Conservation (phyloP, 2,329 filamentous ascomycete genomes). For the Thielaviopsis punctulata region DNA sequence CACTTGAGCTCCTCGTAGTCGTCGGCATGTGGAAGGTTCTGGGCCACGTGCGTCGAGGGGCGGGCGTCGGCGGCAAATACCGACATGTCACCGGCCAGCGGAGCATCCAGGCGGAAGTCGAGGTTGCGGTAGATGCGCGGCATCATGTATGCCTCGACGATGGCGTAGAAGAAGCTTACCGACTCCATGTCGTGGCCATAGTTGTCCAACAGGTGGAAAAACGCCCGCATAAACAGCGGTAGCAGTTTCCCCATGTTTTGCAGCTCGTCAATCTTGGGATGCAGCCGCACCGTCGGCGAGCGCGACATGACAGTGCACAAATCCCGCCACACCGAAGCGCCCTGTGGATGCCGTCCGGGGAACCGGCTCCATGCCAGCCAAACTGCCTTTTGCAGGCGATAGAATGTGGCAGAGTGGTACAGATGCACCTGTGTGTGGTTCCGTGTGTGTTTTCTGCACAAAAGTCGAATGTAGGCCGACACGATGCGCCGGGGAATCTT, state of each 20-base stretch:
- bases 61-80: constrained; percentile 2
- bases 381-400: constrained; percentile 10
- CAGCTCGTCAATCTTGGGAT: constrained; percentile 5
- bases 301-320: constrained; percentile 1
- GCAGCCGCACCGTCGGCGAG: constrained; percentile 7
- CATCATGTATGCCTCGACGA: constrained; percentile 9
- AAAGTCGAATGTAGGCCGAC: constrained; percentile 9
- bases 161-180: neutral
- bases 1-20: constrained; percentile 4
- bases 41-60: neutral
- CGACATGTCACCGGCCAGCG: neutral
- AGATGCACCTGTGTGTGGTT: constrained; percentile 2
- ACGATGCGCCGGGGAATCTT: constrained; percentile 11
- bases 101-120: neutral
- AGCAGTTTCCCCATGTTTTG: constrained; percentile 3
- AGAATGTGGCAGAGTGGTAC: constrained; percentile 8
- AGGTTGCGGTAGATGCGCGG: constrained; percentile 1
- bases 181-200: constrained; percentile 7
- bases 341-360: neutral
- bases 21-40: neutral
- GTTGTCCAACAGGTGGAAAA: constrained; percentile 6
- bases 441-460: constrained; percentile 10
- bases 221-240: constrained; percentile 3
- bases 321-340: constrained; percentile 1
- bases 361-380: constrained; percentile 9